Evolutionary conservation across 345 rosid genomes (phyloP).

Genomic region (Rhodamnia argentea): DNA sequence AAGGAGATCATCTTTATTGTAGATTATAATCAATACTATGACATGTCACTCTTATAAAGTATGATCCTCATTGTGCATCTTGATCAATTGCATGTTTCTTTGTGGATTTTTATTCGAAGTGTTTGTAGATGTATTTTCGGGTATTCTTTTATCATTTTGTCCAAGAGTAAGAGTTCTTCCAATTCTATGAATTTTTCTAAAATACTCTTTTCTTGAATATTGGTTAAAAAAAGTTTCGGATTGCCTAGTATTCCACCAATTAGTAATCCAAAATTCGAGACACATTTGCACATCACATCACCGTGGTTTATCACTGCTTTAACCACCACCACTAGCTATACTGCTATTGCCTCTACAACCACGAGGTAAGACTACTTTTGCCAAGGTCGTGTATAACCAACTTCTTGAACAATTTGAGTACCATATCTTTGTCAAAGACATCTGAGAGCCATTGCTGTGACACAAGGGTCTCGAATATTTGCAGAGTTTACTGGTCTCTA

Average conservation of each 20-base stretch:
- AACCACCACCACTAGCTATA: neutral
- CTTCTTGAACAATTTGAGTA: neutral
- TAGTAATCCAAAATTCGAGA: too few relatives aligned
- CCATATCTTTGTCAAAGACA: neutral
- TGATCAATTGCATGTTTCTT: neutral
- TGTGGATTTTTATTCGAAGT: neutral
- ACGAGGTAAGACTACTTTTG: neutral
- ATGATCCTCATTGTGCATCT: too few relatives aligned
- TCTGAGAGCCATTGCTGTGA: neutral
- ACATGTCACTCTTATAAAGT: neutral
- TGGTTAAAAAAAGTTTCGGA: too few relatives aligned
- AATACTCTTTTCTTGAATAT: too few relatives aligned
- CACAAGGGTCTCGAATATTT: neutral
- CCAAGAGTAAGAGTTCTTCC: neutral
- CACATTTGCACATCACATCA: neutral
- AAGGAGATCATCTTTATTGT: neutral
- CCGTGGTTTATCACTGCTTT: neutral
- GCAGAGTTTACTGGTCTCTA: neutral
- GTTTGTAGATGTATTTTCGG: accelerated
- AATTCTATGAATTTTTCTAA: neutral
- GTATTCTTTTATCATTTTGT: neutral
- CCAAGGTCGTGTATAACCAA: neutral
- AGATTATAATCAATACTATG: neutral
- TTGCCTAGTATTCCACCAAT: too few relatives aligned
- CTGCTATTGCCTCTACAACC: neutral